Evolutionary conservation across 306 rosid genomes (phyloP).

Genomic region (Erythrophleum fordii): DNA sequence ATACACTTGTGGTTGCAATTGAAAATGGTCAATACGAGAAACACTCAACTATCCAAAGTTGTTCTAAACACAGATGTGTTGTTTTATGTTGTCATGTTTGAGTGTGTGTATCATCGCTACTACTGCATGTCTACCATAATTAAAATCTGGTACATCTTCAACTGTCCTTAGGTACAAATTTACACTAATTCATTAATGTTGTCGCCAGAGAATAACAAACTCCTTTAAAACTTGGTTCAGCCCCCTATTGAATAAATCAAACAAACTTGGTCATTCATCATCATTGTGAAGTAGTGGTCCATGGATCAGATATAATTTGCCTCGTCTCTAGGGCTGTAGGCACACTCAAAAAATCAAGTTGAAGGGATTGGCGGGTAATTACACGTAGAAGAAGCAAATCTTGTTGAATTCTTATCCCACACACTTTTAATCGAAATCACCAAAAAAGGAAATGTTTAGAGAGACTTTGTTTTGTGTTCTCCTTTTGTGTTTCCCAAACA

Average conservation of each 20-base stretch:
- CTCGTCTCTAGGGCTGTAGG: background rate
- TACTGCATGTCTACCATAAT: background rate
- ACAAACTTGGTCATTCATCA: conserved; percentile 27
- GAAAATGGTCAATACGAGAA: too few relatives aligned
- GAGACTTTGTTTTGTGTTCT: too few relatives aligned
- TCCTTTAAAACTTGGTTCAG: conserved; percentile 18
- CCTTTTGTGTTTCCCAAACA: too few relatives aligned
- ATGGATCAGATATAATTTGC: background rate
- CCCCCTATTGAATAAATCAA: conserved; percentile 29
- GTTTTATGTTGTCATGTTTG: background rate
- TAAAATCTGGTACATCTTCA: conserved; percentile 23
- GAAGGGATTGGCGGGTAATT: too few relatives aligned
- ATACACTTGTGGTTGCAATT: too few relatives aligned
- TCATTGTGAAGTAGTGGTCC: background rate
- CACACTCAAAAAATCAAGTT: too few relatives aligned
- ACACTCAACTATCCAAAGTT: background rate
- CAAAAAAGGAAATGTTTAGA: too few relatives aligned
- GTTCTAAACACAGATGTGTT: background rate
- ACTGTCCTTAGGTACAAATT: conserved; percentile 20
- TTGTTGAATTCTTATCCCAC: too few relatives aligned
- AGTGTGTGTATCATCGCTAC: background rate
- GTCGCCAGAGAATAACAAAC: background rate
- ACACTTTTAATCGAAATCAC: too few relatives aligned
- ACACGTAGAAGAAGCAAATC: too few relatives aligned
- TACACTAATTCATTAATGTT: conserved; percentile 22